Conservation (phyloP, 306 rosid species). For the Malus sieversii region DNA sequence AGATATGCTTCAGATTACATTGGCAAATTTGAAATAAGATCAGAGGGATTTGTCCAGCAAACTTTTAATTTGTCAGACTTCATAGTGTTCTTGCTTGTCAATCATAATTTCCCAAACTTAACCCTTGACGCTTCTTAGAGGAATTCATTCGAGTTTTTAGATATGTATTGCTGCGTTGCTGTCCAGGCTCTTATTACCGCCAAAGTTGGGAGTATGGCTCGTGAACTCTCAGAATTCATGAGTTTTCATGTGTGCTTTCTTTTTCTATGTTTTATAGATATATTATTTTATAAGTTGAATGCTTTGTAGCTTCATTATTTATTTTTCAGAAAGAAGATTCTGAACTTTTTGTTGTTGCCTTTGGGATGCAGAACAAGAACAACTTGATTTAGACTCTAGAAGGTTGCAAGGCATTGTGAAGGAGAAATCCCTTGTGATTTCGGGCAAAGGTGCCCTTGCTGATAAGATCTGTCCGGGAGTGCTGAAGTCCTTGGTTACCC, state of each 20-base stretch:
- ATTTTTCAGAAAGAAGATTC: neutral
- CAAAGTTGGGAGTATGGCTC: neutral
- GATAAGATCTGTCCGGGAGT: slow-evolving; percentile 71
- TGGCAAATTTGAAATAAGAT: neutral
- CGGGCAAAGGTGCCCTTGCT: slow-evolving; percentile 70
- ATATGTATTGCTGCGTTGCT: neutral
- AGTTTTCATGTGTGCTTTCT: neutral
- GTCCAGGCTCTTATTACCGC: neutral
- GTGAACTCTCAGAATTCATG: neutral
- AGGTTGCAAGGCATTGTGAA: slow-evolving; percentile 68
- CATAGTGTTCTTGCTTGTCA: neutral
- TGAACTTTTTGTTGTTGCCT: neutral
- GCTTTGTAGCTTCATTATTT: neutral
- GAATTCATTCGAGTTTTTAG: no score
- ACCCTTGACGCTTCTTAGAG: neutral
- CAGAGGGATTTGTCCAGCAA: neutral
- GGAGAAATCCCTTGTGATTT: slow-evolving; percentile 65
- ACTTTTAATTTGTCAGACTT: neutral
- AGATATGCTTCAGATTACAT: neutral
- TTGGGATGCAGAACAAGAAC: slow-evolving; percentile 54
- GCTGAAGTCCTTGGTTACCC: slow-evolving; percentile 59
- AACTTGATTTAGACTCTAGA: slow-evolving; percentile 68
- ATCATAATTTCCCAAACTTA: neutral
- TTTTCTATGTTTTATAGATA: neutral
- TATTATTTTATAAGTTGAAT: neutral